Percentiles rank a stretch among this genome's conserved stretches.
Conservation (phyloP, 78 protist genomes). For the Speleostelium caveatum region DNA sequence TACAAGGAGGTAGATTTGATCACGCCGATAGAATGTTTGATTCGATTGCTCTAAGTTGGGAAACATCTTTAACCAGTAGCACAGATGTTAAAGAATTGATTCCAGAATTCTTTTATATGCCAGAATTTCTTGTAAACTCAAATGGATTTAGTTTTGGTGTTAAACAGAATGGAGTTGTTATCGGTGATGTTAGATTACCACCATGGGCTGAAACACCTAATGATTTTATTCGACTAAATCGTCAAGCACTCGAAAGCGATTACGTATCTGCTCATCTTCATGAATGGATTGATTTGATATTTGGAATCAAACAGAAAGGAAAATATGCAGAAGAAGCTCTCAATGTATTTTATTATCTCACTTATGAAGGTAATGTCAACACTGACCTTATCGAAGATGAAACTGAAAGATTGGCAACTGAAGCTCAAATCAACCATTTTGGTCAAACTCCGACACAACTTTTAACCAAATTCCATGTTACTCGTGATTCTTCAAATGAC, state of each 20-base stretch:
- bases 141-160: slow-evolving; percentile 89
- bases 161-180: slow-evolving; percentile 80
- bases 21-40: slow-evolving; percentile 97
- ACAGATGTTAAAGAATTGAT: slow-evolving; percentile 95
- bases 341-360: slow-evolving; percentile 94
- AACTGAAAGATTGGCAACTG: slow-evolving; percentile 35
- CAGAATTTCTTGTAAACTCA: slow-evolving; percentile 90
- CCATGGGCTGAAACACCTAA: slow-evolving; percentile 96
- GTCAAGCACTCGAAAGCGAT: slow-evolving; percentile 95
- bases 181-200: slow-evolving; percentile 92
- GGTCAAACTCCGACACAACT: slow-evolving; percentile 99
- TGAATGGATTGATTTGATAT: slow-evolving; percentile 98
- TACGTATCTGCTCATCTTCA: slow-evolving; percentile 92
- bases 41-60: slow-evolving; percentile 86
- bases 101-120: slow-evolving; percentile 93
- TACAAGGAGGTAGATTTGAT: slow-evolving; percentile 97
- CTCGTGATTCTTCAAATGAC: slow-evolving; percentile 55
- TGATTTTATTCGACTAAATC: slow-evolving; percentile 86
- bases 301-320: slow-evolving; percentile 96
- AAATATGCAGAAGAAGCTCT: slow-evolving; percentile 86
- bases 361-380: slow-evolving; percentile 90
- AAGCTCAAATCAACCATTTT: slow-evolving; percentile 92
- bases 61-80: slow-evolving; percentile 21
- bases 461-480: slow-evolving; percentile 80
- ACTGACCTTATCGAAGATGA: slow-evolving; percentile 79